phyloP scores from a whole-genome alignment of 1,284 basidiomycete species.

The Ceratobasidium sp. region DNA sequence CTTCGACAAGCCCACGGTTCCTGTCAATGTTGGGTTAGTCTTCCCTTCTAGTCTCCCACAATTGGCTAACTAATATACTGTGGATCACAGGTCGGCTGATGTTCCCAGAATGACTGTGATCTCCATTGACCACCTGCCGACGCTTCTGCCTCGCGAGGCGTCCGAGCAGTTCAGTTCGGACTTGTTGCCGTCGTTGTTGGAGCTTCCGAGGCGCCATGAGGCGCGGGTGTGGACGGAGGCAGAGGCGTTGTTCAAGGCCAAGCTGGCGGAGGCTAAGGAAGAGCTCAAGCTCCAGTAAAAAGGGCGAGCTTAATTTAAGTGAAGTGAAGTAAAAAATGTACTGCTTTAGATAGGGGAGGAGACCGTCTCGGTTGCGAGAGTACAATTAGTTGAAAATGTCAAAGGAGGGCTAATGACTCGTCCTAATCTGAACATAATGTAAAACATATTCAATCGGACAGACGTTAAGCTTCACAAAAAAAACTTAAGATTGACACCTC shows the following conservation, averaged over 20 bases:
- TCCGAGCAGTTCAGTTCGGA: slow-evolving; percentile 96
- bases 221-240: slow-evolving; percentile 92
- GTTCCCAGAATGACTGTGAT: slow-evolving; percentile 81
- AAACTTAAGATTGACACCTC: too few species aligned
- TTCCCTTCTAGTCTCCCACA: slow-evolving; percentile 10
- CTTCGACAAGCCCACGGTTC: slow-evolving; percentile 92
- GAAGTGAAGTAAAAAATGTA: too few species aligned
- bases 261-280: slow-evolving; percentile 73
- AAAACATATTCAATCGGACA: too few species aligned
- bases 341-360: too few species aligned
- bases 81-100: background rate
- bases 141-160: slow-evolving; percentile 93
- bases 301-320: too few species aligned
- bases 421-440: too few species aligned
- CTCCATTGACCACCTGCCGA: slow-evolving; percentile 98
- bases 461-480: too few species aligned
- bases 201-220: slow-evolving; percentile 73
- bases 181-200: slow-evolving; percentile 85
- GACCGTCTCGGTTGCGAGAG: too few species aligned
- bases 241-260: slow-evolving; percentile 84
- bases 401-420: too few species aligned
- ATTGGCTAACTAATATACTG: background rate
- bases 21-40: slow-evolving; percentile 80
- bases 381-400: too few species aligned
- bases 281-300: slow-evolving; percentile 16